A percentile compares a stretch with the other conserved stretches of the same genome.
Evolutionary conservation across 257 asterid genomes (phyloP).

Genomic region (Nicotiana attenuata): DNA sequence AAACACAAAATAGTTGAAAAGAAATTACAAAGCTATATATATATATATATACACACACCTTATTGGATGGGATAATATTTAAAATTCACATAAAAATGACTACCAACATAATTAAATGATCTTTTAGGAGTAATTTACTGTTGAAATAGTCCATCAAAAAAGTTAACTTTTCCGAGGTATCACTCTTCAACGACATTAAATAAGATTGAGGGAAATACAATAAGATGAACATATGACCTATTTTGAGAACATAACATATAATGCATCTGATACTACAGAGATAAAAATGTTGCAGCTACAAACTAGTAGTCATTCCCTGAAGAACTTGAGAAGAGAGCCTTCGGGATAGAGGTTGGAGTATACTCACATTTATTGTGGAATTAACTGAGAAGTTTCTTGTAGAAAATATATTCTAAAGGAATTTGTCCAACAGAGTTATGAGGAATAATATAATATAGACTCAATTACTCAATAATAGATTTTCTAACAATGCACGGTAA

Average conservation of each 20-base stretch:
- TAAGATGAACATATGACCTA: neutral
- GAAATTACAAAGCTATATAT: too few relatives aligned
- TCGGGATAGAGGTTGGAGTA: neutral
- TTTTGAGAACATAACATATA: neutral
- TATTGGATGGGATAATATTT: neutral
- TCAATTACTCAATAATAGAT: too few relatives aligned
- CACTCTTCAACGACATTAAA: neutral
- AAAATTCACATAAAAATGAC: neutral
- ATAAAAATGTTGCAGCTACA: neutral
- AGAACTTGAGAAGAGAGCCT: neutral
- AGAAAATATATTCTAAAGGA: neutral
- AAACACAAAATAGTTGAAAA: too few relatives aligned
- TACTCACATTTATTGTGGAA: neutral
- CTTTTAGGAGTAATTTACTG: neutral
- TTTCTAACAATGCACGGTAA: too few relatives aligned
- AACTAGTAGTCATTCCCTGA: neutral
- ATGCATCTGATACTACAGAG: neutral
- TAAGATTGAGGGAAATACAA: neutral
- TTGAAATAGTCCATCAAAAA: neutral
- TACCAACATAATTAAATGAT: neutral
- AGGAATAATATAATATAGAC: too few relatives aligned
- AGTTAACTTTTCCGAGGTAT: neutral
- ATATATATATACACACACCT: too few relatives aligned
- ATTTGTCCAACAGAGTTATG: neutral
- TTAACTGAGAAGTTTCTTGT: neutral